Evolutionary conservation across 2,329 filamentous ascomycete genomes (phyloP).

Genomic region (Corynespora cassiicola): DNA sequence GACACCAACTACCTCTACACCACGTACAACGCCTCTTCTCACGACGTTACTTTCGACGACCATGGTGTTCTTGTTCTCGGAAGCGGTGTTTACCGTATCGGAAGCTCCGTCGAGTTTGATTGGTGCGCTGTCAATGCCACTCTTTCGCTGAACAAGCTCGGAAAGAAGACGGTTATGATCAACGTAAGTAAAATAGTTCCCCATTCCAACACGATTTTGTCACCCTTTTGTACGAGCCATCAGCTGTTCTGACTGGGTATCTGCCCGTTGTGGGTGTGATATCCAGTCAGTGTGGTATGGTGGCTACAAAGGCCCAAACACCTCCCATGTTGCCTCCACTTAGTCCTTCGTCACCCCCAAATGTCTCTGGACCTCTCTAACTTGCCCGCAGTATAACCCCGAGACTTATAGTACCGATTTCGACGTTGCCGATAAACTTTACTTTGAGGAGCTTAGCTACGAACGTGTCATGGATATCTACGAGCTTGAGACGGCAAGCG

Average conservation of each 20-base stretch:
- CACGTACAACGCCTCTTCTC: slow-evolving; percentile 93
- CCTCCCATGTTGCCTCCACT: not conserved
- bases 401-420: slow-evolving; percentile 74
- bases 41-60: slow-evolving; percentile 94
- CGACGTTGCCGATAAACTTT: slow-evolving; percentile 87
- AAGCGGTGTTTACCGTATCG: slow-evolving; percentile 96
- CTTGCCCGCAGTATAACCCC: slow-evolving; percentile 65
- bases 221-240: too few species aligned
- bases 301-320: too few species aligned
- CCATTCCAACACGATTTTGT: slow-evolving; percentile 1
- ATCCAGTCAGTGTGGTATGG: too few species aligned
- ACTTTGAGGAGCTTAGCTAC: slow-evolving; percentile 96
- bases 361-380: slow-evolving; percentile 5
- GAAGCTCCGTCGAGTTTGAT: slow-evolving; percentile 97
- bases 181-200: slow-evolving; percentile 64
- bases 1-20: slow-evolving; percentile 93
- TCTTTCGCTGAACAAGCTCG: slow-evolving; percentile 80
- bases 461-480: slow-evolving; percentile 99
- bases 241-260: too few species aligned
- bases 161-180: slow-evolving; percentile 98
- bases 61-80: slow-evolving; percentile 89
- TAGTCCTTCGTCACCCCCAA: not conserved
- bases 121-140: slow-evolving; percentile 96
- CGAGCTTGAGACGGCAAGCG: slow-evolving; percentile 83
- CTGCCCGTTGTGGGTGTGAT: too few species aligned